Base-by-base conservation (phyloP, 192 early-diverging fungal genomes). In the Phycomyces nitens region DNA sequence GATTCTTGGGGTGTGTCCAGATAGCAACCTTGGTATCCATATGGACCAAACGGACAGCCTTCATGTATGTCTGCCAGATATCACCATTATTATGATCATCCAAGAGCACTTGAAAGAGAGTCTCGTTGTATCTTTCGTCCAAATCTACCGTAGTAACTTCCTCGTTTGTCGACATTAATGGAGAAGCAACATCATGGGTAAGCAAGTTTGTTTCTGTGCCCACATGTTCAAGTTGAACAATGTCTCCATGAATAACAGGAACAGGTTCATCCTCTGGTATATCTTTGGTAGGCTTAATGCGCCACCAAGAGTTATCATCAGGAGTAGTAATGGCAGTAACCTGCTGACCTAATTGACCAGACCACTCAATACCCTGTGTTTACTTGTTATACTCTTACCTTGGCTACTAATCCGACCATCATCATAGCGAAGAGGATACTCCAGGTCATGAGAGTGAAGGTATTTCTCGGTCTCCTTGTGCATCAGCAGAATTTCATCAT, bases 381-480 rank as follows among this genome's bases (percentile, higher is more conserved):
- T 88, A 14, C 60, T 54, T 62, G 84, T 79, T 0, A 60, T 40
- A 9, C 16, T 5, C 11, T 58, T 47, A 54, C 93, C 93, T 76
- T 91, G 78, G 64, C 84, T 88, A 66, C 89, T 92, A 53, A 99
- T 82, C 16, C 95, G 86, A 44, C 89, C 88, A 76, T 97, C 93
- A 5, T 95, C 89, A 75, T 99, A 97, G 58, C 87, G 84, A 16
- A 95, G 71, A 8, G 97, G 97, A 70, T 98, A 98, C 26, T 78
- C 71, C 14, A 85, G 77, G 6, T 56, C 4, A 65, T 89, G 88
- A 1, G 96, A 97, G 72, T 96, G 90, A 27, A 99, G 80, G 62
- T 78, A 92, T 4, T 72, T 86, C 1, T 77, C 77, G 2, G 90
- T 88, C 47, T 89, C 85, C 56, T 84, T 84, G 74, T 97, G 94